phyloP scores from a whole-genome alignment of 495 filamentous ascomycete species.

The Lasiosphaeriaceae sp. region DNA sequence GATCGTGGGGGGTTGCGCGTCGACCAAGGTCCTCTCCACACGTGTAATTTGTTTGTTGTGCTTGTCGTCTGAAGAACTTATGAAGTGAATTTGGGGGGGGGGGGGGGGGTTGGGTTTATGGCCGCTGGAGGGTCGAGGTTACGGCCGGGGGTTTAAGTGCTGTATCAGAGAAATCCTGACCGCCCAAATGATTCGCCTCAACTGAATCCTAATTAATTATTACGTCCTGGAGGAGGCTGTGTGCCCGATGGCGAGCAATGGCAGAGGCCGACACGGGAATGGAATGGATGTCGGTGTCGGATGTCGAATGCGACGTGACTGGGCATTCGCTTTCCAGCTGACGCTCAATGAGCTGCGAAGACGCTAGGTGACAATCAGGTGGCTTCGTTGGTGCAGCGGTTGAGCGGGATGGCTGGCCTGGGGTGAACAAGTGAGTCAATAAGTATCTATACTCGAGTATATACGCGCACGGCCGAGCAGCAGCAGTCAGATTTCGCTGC shows the following conservation, averaged over 20 bases:
- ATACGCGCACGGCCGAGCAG: not conserved
- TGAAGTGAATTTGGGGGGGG: not conserved
- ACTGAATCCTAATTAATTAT: not conserved
- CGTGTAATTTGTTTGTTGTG: not conserved
- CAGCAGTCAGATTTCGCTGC: not conserved
- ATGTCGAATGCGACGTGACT: not conserved
- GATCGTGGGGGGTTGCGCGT: not conserved
- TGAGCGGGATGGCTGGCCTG: not conserved
- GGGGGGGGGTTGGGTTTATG: no score
- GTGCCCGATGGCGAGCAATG: not conserved
- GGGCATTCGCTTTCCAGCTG: not conserved
- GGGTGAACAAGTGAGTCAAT: not conserved
- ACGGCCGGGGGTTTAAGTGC: not conserved
- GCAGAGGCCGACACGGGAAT: not conserved
- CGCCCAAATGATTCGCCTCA: not conserved
- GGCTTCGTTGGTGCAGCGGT: not conserved
- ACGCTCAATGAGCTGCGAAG: not conserved
- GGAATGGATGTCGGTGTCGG: not conserved
- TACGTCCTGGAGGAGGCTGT: not conserved
- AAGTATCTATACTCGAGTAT: constrained; percentile 3
- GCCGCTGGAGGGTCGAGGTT: not conserved
- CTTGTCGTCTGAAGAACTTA: not conserved
- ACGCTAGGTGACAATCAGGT: not conserved
- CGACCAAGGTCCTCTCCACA: no score
- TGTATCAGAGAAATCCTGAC: not conserved